phyloP scores from a whole-genome alignment of 2,329 filamentous ascomycete genomes.

The Acephala macrosclerotiorum region DNA sequence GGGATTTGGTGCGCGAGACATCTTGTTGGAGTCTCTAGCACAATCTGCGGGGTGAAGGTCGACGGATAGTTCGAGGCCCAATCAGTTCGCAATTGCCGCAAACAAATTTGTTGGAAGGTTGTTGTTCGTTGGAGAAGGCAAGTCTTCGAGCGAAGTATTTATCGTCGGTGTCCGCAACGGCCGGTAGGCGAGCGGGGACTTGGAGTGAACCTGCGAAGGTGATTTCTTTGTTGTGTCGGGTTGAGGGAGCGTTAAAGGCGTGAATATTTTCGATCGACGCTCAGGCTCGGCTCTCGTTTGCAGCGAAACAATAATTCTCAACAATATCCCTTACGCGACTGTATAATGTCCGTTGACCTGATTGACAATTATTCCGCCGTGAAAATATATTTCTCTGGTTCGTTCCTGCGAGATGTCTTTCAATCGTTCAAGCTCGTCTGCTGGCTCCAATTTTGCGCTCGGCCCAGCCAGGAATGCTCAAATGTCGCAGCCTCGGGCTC shows the following conservation, averaged over 20 bases:
- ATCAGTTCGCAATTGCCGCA: slow-evolving; percentile 15
- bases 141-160: not conserved
- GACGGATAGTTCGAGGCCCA: not conserved
- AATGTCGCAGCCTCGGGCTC: slow-evolving; percentile 40
- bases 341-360: not conserved
- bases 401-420: not conserved
- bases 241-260: not conserved
- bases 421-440: slow-evolving; percentile 2
- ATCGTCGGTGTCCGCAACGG: not conserved
- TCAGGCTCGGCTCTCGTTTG: slow-evolving; percentile 2
- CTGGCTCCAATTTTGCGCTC: slow-evolving; percentile 35
- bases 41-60: not conserved
- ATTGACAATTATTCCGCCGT: not conserved
- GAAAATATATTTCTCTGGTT: not conserved
- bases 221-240: slow-evolving; percentile 9
- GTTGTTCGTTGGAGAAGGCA: not conserved
- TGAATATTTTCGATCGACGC: not conserved
- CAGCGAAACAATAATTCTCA: not conserved
- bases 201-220: not conserved
- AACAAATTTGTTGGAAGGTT: slow-evolving; percentile 4
- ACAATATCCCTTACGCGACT: not conserved
- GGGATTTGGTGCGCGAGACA: slow-evolving; percentile 56
- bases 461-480: slow-evolving; percentile 36
- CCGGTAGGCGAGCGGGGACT: not conserved
- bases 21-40: slow-evolving; percentile 27